Conservation (phyloP, 176 grass and related monocot genomes). For the Zoysia pacifica region DNA sequence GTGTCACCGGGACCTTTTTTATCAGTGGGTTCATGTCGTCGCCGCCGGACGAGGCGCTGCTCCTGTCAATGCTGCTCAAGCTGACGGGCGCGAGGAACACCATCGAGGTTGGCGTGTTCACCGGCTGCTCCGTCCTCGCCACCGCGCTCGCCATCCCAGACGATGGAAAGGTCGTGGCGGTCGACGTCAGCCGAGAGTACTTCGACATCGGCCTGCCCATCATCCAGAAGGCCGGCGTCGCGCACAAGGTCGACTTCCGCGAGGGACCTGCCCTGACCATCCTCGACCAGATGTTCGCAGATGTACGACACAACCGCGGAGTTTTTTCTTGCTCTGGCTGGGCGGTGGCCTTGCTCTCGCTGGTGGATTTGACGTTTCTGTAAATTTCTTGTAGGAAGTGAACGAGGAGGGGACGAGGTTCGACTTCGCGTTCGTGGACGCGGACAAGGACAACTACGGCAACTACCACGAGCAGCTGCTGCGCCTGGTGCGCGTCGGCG, state of each 20-base stretch:
- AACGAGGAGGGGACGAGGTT: slow-evolving; percentile 41
- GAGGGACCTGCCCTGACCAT: slow-evolving; percentile 39
- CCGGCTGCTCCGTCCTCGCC: slow-evolving; percentile 75
- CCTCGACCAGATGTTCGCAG: slow-evolving; percentile 35
- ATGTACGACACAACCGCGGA: background rate
- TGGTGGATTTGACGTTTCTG: background rate
- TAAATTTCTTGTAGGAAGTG: slow-evolving; percentile 31
- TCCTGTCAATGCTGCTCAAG: slow-evolving; percentile 73
- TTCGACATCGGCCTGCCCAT: slow-evolving; percentile 52
- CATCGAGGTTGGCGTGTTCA: slow-evolving; percentile 83
- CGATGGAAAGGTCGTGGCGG: slow-evolving; percentile 63
- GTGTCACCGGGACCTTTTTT: too few relatives aligned
- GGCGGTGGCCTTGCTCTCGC: background rate
- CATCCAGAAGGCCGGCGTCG: slow-evolving; percentile 51
- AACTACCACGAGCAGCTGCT: slow-evolving; percentile 62
- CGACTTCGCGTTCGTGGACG: slow-evolving; percentile 78
- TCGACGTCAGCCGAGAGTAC: slow-evolving; percentile 46
- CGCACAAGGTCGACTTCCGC: slow-evolving; percentile 71
- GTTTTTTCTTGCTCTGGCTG: background rate
- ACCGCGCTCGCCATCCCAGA: slow-evolving; percentile 72
- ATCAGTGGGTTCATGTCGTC: slow-evolving; percentile 50
- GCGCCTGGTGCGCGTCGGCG: slow-evolving; percentile 59
- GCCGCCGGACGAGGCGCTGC: slow-evolving; percentile 52
- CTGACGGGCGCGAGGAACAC: slow-evolving; percentile 68
- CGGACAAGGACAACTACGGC: slow-evolving; percentile 60